These are phyloP conservation scores for Neoboletus brunneissimus DNA, from an alignment of 768 basidiomycete genomes.

Conservation along the genomic window DNA sequence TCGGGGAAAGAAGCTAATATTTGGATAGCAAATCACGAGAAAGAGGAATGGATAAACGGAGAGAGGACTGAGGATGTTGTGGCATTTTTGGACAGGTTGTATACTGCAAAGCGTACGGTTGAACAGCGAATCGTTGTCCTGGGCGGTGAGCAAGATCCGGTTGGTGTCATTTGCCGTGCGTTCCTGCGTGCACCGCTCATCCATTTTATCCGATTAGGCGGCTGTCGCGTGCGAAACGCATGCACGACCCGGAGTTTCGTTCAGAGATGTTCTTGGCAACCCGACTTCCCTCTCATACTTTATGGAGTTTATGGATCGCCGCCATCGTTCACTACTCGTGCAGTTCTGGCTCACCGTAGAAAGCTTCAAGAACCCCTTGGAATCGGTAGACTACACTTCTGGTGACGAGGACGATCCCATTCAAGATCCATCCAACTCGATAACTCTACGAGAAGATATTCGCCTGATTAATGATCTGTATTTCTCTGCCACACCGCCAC, in stretches of 20 bases:
- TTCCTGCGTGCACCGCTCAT: conserved; percentile 1
- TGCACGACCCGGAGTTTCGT: conserved; percentile 49
- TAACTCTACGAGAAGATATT: conserved; percentile 81
- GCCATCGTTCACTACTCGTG: conserved; percentile 76
- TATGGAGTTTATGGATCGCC: conserved; percentile 98
- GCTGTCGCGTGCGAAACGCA: conserved; percentile 42
- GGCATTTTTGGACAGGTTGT: conserved; percentile 82
- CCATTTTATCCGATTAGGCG: conserved; percentile 28
- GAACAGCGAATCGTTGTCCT: conserved; percentile 83
- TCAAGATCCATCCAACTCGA: conserved; percentile 51
- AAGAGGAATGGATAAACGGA: conserved; percentile 86
- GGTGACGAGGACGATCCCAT: conserved; percentile 65
- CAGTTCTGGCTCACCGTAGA: conserved; percentile 99
- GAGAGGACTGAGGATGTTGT: conserved; percentile 82
- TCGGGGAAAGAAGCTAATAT: background rate
- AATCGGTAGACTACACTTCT: conserved; percentile 61
- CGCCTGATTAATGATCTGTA: conserved; percentile 87
- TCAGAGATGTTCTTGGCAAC: conserved; percentile 81
- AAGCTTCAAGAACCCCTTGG: conserved; percentile 95
- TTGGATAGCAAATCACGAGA: conserved; percentile 71
- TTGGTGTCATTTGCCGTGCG: conserved; percentile 29
- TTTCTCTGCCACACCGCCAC: conserved; percentile 60
- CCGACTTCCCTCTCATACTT: conserved; percentile 92
- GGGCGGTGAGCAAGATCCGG: conserved; percentile 66
- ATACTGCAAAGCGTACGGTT: conserved; percentile 83